Evolutionary conservation across 495 filamentous ascomycete genomes (phyloP).

Genomic region (Penicillium bialowiezense): DNA sequence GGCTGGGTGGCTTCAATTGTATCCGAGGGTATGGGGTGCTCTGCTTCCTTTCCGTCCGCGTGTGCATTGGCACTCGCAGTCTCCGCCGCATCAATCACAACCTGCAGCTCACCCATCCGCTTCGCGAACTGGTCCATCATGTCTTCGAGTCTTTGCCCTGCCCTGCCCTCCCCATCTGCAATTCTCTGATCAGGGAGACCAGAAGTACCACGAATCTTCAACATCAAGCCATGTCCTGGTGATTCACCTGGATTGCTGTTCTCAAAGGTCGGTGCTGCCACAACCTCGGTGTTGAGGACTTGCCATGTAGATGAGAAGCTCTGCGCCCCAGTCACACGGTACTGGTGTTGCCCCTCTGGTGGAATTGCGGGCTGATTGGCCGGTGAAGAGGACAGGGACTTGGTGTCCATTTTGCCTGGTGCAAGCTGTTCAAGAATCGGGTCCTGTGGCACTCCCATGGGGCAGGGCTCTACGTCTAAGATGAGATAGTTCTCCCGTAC

Average conservation of each 20-base stretch:
- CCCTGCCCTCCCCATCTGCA: constrained; percentile 29
- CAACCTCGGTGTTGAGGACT: constrained; percentile 47
- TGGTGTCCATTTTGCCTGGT: constrained; percentile 4
- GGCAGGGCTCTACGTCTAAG: constrained; percentile 37
- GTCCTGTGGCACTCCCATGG: neutral
- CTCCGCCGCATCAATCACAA: constrained; percentile 40
- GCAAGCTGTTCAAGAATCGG: neutral
- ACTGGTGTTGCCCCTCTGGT: constrained; percentile 26
- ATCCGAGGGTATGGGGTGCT: neutral
- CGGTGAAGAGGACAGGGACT: constrained; percentile 22
- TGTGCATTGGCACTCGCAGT: neutral
- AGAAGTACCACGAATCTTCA: constrained; percentile 61
- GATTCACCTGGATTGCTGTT: constrained; percentile 36
- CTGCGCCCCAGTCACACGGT: constrained; percentile 44
- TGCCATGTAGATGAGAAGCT: constrained; percentile 54
- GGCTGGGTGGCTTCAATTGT: neutral
- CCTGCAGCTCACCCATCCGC: constrained; percentile 53
- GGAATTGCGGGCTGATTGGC: constrained; percentile 2
- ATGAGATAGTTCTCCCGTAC: constrained; percentile 44
- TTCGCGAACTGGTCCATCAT: constrained; percentile 68
- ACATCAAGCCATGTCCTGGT: constrained; percentile 52
- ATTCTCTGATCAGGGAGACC: constrained; percentile 28
- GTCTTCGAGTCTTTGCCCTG: constrained; percentile 39
- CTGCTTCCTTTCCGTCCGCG: neutral
- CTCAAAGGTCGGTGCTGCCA: constrained; percentile 58